Percentiles rank a stretch among this genome's conserved stretches.
Conservation (phyloP, 2,329 filamentous ascomycete genomes). For the Verticillium dahliae region DNA sequence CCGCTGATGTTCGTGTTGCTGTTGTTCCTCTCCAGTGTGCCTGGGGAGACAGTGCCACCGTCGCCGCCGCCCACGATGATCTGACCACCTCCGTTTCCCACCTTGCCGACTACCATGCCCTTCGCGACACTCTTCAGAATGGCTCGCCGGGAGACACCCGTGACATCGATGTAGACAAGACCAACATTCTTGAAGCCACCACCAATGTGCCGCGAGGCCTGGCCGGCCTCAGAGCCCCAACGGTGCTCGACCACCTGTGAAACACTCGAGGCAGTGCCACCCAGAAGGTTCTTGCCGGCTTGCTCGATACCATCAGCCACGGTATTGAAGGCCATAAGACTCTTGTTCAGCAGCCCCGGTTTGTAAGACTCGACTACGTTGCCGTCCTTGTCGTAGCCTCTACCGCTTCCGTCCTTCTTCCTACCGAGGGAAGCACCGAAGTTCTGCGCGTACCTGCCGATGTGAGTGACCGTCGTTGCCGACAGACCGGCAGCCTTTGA, state of each 20-base stretch:
- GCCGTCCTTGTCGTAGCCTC: slow-evolving; percentile 65
- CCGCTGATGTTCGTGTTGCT: slow-evolving; percentile 13
- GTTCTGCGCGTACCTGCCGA: slow-evolving; percentile 82
- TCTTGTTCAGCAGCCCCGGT: slow-evolving; percentile 90
- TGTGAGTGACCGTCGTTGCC: slow-evolving; percentile 78
- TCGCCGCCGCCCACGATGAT: slow-evolving; percentile 65
- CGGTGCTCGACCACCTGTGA: slow-evolving; percentile 82
- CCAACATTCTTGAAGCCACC: slow-evolving; percentile 94
- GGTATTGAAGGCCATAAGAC: slow-evolving; percentile 91
- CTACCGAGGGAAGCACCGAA: slow-evolving; percentile 67
- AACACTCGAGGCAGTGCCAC: slow-evolving; percentile 68
- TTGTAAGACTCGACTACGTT: slow-evolving; percentile 64
- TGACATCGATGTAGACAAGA: slow-evolving; percentile 93
- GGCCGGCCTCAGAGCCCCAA: slow-evolving; percentile 80
- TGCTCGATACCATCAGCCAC: slow-evolving; percentile 91
- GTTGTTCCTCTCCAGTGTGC: slow-evolving; percentile 15
- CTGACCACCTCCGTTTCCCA: slow-evolving; percentile 65
- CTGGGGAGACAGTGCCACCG: slow-evolving; percentile 16
- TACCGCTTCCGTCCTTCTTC: slow-evolving; percentile 44
- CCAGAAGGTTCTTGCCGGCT: slow-evolving; percentile 71
- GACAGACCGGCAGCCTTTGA: slow-evolving; percentile 71
- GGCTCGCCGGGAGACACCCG: slow-evolving; percentile 82
- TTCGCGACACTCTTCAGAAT: slow-evolving; percentile 94
- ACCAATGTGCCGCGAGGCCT: slow-evolving; percentile 67
- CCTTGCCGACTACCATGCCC: slow-evolving; percentile 85